Evolutionary conservation across 192 early-diverging fungal species (phyloP), one percentile per base, ranked within the genome.

Genomic region (Geosiphon pyriformis): DNA sequence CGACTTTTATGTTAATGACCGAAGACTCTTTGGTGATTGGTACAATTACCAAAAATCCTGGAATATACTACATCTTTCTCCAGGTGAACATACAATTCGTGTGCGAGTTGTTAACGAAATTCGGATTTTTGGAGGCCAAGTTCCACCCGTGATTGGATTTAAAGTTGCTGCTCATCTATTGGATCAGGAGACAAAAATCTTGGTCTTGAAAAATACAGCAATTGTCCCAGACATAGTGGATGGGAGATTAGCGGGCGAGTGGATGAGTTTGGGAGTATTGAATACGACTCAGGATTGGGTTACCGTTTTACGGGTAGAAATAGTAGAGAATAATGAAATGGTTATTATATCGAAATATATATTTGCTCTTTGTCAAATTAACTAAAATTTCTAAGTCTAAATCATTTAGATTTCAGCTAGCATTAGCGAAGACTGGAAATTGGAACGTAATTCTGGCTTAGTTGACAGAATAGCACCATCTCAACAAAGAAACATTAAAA

Each of bases 81-180:
- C 71, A n/a, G 85, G 85, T 3, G 37, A 56, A 7, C 52, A 12
- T 47, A 72, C 50, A 1, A 56, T 91, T 0, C 78, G 79, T 34
- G 77, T 91, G 2, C 78, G 81, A 25, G 63, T 84, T 0, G 74
- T 82, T 0, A 79, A 88, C 79, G 90, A 91, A 68, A 80, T 89
- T 6, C 79, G 90, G 4, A 74, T 89, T 7, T 85, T 83, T 77
- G 90, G 89, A 15, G 87, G 81, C 49, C 75, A 67, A 2, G 53
- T 59, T 18, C 64, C 78, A 62, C 49, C 78, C 53, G 12, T 69
- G 60, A 65, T 69, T 49, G 29, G 63, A 56, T 74, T 80, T 56
- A 46, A 54, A 35, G 26, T 76, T 30, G 30, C 58, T 58, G 20
- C 42, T 68, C 34, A 61, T 26, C 34, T 29, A 57, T 15, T 18